Conservation (phyloP, 345 rosid species). For the Eucalyptus pauciflora region DNA sequence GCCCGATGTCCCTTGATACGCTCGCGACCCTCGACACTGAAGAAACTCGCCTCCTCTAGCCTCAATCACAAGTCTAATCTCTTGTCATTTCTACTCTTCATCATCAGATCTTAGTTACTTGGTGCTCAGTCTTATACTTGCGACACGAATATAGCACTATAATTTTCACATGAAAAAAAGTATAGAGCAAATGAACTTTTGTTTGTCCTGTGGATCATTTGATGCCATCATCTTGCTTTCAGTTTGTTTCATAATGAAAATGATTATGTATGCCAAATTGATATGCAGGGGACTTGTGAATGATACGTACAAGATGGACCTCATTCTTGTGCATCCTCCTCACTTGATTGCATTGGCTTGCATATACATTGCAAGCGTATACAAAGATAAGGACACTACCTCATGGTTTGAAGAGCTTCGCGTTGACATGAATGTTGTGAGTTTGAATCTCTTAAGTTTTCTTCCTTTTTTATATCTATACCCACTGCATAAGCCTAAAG, state of each 20-base stretch:
- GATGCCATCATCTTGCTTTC: neutral
- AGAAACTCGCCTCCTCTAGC: no score
- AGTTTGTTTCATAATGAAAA: neutral
- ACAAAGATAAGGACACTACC: conserved; percentile 65
- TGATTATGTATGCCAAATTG: neutral
- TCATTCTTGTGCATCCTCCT: conserved; percentile 80
- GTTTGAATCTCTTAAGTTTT: no score
- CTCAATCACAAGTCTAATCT: no score
- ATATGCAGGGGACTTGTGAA: conserved; percentile 79
- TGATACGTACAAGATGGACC: conserved; percentile 94
- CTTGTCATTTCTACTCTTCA: no score
- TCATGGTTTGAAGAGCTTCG: conserved; percentile 97
- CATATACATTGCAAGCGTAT: conserved; percentile 31
- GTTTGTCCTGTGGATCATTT: neutral
- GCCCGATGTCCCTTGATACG: no score
- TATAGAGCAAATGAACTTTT: neutral
- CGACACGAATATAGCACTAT: neutral
- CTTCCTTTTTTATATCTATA: no score
- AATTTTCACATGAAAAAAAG: neutral
- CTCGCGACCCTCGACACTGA: no score
- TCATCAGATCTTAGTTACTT: neutral
- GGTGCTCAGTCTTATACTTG: neutral
- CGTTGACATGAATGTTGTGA: conserved; percentile 74
- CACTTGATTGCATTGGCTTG: conserved; percentile 85
- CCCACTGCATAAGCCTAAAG: no score